A percentile compares a stretch with the other conserved stretches of the same genome.
These are phyloP conservation scores for Cordyceps pruinosa DNA, from an alignment of 2,329 filamentous ascomycete genomes.

Conservation along the genomic window DNA sequence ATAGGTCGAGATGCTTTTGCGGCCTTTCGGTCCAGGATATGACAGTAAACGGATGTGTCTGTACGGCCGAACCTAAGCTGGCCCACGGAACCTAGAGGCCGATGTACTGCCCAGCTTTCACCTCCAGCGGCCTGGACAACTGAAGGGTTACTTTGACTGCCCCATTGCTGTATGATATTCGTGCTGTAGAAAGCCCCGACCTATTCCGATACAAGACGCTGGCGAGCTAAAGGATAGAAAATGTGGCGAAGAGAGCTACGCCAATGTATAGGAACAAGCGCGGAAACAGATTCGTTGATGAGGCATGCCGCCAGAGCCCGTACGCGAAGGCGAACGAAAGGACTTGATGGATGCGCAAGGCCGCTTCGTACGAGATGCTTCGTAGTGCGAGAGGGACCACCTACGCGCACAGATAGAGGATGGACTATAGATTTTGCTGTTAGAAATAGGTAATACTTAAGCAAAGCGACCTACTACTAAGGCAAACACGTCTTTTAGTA, in stretches of 20 bases:
- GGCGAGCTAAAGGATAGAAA: neutral
- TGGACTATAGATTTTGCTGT: neutral
- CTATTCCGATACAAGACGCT: neutral
- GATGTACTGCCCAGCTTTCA: neutral
- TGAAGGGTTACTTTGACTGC: neutral
- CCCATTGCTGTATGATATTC: neutral
- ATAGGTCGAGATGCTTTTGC: no score
- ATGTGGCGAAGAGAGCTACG: neutral
- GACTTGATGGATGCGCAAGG: neutral
- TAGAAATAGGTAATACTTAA: neutral
- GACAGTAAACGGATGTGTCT: neutral
- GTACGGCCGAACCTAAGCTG: no score
- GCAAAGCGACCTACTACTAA: neutral
- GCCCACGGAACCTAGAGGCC: neutral
- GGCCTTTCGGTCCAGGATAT: neutral
- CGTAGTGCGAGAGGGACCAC: neutral
- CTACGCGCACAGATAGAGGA: neutral
- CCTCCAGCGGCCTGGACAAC: neutral
- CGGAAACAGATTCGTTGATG: neutral
- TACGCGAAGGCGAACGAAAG: neutral
- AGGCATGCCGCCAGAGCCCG: neutral
- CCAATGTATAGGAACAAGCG: neutral
- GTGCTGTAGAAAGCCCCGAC: neutral
- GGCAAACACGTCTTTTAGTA: neutral
- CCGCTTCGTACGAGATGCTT: neutral